These are phyloP conservation scores for Penicillium ucsense DNA, from an alignment of 495 filamentous ascomycete species.

Conservation along the genomic window DNA sequence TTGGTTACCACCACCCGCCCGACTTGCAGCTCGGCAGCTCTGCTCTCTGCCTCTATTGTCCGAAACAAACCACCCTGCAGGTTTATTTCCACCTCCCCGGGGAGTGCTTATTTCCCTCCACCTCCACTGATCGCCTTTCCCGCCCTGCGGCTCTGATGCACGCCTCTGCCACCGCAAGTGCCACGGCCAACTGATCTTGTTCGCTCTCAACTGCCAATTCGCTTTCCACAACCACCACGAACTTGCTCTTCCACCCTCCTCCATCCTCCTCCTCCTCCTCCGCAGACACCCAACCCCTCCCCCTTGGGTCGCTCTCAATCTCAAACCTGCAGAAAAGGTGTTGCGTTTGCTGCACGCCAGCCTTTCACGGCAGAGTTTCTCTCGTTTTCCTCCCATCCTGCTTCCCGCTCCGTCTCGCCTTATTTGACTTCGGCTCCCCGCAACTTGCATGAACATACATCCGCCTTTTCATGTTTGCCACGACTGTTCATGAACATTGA, in stretches of 20 bases:
- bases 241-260: conserved; percentile 11
- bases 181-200: not conserved
- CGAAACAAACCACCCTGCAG: no score
- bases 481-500: conserved; percentile 51
- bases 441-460: conserved; percentile 6
- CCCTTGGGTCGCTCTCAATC: conserved; percentile 14
- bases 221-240: not conserved
- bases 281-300: not conserved
- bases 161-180: not conserved
- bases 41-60: no score
- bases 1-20: not conserved
- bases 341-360: conserved; percentile 25
- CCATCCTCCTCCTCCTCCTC: not conserved
- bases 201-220: not conserved
- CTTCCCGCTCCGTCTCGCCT: conserved; percentile 8
- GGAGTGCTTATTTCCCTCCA: not conserved
- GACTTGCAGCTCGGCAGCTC: no score
- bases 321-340: conserved; percentile 18
- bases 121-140: conserved; percentile 14
- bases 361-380: conserved; percentile 4
- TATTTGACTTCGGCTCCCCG: conserved; percentile 9
- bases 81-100: not conserved
- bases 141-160: conserved; percentile 11
- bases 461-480: conserved; percentile 26
- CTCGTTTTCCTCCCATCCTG: conserved; percentile 1